Percentiles rank a stretch among this genome's conserved stretches.
These are phyloP conservation scores for Globisporangium middletonii DNA, from an alignment of 352 stramenopile genomes.

Conservation along the genomic window DNA sequence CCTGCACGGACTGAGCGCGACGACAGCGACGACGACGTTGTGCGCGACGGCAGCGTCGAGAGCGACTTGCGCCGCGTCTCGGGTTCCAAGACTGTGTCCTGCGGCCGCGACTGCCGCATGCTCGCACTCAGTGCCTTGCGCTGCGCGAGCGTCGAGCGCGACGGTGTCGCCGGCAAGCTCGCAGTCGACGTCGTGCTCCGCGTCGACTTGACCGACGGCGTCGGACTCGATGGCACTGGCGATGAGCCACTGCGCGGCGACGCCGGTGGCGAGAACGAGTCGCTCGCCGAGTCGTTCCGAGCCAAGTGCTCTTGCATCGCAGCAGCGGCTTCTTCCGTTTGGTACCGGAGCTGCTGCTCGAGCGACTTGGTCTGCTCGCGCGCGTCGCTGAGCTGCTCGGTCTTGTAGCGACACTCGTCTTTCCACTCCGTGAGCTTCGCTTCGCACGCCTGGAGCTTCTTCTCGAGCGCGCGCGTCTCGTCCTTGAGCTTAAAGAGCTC, in stretches of 20 bases:
- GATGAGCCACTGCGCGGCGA: constrained; percentile 3
- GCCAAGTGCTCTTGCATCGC: constrained; percentile 19
- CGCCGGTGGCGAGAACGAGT: constrained; percentile 9
- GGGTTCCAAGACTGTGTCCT: constrained; percentile 16
- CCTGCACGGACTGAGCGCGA: constrained; percentile 15
- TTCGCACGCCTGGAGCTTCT: constrained; percentile 24
- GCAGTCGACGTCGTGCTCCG: constrained; percentile 38
- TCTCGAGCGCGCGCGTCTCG: constrained; percentile 43
- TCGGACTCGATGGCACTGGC: constrained; percentile 25
- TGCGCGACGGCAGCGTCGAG: constrained; percentile 32
- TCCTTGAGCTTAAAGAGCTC: constrained; percentile 70
- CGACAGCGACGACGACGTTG: constrained; percentile 15
- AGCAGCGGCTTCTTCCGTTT: constrained; percentile 23
- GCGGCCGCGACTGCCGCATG: constrained; percentile 5
- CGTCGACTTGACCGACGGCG: constrained; percentile 35
- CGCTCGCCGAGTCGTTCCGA: constrained; percentile 14
- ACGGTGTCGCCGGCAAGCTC: constrained; percentile 16
- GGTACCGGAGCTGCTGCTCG: constrained; percentile 38
- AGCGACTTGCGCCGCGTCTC: constrained; percentile 37
- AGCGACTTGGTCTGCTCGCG: constrained; percentile 34
- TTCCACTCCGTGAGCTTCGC: constrained; percentile 34
- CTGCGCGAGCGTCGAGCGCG: constrained; percentile 2
- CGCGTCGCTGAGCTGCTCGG: constrained; percentile 37
- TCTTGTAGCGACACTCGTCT: constrained; percentile 40
- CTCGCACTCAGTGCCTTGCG: constrained; percentile 8